Evolutionary conservation across 805 yeast genomes (phyloP).

Genomic region (Nakazawaea holstii): DNA sequence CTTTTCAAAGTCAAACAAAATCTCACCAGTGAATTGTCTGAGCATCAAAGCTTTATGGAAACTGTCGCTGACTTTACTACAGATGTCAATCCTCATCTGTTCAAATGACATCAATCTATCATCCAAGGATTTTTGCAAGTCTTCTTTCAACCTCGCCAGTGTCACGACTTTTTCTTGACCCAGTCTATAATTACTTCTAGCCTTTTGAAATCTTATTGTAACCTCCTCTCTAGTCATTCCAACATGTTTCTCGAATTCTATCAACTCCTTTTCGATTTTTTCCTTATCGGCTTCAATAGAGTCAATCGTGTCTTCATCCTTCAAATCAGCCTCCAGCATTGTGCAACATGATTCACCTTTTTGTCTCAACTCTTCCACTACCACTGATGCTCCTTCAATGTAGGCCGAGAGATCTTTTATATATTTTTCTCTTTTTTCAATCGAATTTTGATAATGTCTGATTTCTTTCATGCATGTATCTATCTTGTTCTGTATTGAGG

Average conservation of each 20-base stretch:
- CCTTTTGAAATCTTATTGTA: slow-evolving; percentile 37
- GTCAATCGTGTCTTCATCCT: slow-evolving; percentile 37
- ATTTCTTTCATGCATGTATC: slow-evolving; percentile 18
- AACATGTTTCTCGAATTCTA: slow-evolving; percentile 44
- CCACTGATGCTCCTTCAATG: slow-evolving; percentile 17
- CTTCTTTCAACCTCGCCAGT: slow-evolving; percentile 24
- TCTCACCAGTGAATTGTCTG: slow-evolving; percentile 70
- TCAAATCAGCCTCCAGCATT: slow-evolving; percentile 36
- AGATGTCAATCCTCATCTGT: slow-evolving; percentile 33
- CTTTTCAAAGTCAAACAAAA: slow-evolving; percentile 54
- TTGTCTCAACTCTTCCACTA: slow-evolving; percentile 11
- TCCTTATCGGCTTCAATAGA: slow-evolving; percentile 44
- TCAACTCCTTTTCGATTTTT: slow-evolving; percentile 39
- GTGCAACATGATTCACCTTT: slow-evolving; percentile 40
- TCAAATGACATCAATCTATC: slow-evolving; percentile 38
- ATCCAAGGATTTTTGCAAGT: slow-evolving; percentile 30
- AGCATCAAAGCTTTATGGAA: slow-evolving; percentile 56
- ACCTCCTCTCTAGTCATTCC: slow-evolving; percentile 57
- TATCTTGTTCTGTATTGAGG: slow-evolving; percentile 12
- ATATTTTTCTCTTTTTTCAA: slow-evolving; percentile 22
- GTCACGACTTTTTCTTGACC: slow-evolving; percentile 35
- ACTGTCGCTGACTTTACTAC: slow-evolving; percentile 43
- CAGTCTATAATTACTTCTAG: slow-evolving; percentile 36
- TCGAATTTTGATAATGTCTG: slow-evolving; percentile 12
- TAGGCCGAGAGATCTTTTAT: slow-evolving; percentile 22